phyloP scores from a whole-genome alignment of 768 basidiomycete species.

The Xanthoconium stramineum region DNA sequence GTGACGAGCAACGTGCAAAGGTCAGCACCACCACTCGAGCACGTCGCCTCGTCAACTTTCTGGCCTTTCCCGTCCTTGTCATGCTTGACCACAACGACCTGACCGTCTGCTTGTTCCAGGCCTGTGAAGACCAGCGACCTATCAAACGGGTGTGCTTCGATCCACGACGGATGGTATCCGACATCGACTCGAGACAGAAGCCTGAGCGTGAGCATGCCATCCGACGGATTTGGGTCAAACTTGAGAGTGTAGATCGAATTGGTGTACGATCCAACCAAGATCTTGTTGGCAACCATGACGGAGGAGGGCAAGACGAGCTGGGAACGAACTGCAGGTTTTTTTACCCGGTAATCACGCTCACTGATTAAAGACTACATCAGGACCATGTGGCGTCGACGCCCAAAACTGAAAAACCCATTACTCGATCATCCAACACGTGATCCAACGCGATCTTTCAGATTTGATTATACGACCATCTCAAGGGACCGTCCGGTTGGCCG shows the following conservation, averaged over 20 bases:
- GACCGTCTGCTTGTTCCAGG: slow-evolving; percentile 66
- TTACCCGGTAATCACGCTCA: no score
- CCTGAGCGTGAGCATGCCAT: slow-evolving; percentile 44
- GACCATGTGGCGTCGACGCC: no score
- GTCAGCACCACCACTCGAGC: slow-evolving; percentile 51
- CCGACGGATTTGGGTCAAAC: slow-evolving; percentile 58
- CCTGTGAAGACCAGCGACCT: slow-evolving; percentile 60
- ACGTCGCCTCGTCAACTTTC: slow-evolving; percentile 41
- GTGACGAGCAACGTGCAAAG: slow-evolving; percentile 64
- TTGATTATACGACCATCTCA: no score
- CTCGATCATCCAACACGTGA: not conserved
- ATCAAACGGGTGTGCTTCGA: slow-evolving; percentile 57
- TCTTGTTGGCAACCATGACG: slow-evolving; percentile 29
- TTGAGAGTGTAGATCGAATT: slow-evolving; percentile 57
- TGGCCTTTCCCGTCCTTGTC: slow-evolving; percentile 39
- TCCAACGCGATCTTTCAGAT: no score
- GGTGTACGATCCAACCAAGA: slow-evolving; percentile 66
- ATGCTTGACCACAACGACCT: slow-evolving; percentile 56
- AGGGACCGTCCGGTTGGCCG: no score
- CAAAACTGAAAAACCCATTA: slow-evolving; percentile 21
- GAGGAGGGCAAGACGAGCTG: no score
- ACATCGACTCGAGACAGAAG: slow-evolving; percentile 44
- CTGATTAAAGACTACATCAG: no score
- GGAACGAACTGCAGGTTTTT: no score
- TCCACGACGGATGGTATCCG: slow-evolving; percentile 74